Evolutionary conservation across 164 flowering plant species (phyloP).

Genomic region (Santalum album): DNA sequence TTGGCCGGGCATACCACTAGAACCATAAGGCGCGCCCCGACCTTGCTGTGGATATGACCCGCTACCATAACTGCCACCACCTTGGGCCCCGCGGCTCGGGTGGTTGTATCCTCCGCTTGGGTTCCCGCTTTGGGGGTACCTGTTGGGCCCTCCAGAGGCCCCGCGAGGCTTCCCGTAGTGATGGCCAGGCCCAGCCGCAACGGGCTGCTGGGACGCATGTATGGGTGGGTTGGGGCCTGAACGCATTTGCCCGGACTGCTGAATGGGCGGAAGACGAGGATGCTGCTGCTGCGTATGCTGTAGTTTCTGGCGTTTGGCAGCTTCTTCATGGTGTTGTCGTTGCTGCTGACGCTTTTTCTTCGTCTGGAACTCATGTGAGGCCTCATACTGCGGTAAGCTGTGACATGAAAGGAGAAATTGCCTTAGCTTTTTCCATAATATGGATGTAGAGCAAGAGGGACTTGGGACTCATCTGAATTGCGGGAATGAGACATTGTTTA

Average conservation of each 20-base stretch:
- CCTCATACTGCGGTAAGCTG: slow-evolving; percentile 1
- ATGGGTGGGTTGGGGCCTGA: background rate
- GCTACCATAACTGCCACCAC: background rate
- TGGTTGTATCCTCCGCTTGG: background rate
- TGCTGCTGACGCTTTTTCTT: slow-evolving; percentile 5
- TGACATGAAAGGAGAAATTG: background rate
- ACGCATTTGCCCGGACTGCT: slow-evolving; percentile 3
- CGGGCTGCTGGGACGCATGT: background rate
- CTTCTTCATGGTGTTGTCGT: background rate
- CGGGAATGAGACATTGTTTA: too few relatives aligned
- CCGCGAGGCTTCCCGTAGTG: slow-evolving; percentile 3
- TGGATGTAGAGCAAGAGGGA: background rate
- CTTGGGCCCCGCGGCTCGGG: background rate
- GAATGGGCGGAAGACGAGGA: background rate
- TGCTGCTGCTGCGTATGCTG: slow-evolving; percentile 2
- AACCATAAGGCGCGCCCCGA: background rate
- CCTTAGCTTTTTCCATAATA: background rate
- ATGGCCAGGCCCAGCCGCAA: background rate
- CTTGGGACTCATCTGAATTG: too few relatives aligned
- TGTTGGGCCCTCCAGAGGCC: background rate
- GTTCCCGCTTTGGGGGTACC: background rate
- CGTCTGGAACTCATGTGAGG: slow-evolving; percentile 4
- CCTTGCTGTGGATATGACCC: slow-evolving; percentile 3
- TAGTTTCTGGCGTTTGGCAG: slow-evolving; percentile 2
- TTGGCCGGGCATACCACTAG: background rate